phyloP scores from a whole-genome alignment of 2,329 filamentous ascomycete species.

The Seiridium cupressi region DNA sequence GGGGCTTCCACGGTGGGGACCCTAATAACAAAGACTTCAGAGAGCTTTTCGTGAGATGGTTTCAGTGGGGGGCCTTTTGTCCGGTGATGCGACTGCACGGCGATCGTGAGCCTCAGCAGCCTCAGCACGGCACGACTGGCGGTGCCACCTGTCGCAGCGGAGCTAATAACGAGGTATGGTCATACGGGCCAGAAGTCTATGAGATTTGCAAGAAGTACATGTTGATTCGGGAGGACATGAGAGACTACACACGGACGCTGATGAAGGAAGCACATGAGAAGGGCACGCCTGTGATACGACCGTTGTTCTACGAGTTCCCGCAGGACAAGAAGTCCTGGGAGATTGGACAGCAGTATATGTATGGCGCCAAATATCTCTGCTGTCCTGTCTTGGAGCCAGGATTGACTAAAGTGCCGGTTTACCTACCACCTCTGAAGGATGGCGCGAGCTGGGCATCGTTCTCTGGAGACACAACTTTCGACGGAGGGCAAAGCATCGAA shows the following conservation, averaged over 20 bases:
- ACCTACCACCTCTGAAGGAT: constrained; percentile 40
- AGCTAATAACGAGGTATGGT: constrained; percentile 64
- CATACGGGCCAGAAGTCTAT: constrained; percentile 60
- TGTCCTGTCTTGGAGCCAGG: constrained; percentile 54
- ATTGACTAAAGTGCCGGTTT: constrained; percentile 32
- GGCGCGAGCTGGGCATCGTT: constrained; percentile 18
- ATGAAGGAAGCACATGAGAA: constrained; percentile 60
- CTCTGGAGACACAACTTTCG: neutral
- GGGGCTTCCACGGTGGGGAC: constrained; percentile 66
- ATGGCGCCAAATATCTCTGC: constrained; percentile 56
- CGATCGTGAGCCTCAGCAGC: constrained; percentile 56
- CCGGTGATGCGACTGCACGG: constrained; percentile 68
- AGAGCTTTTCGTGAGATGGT: constrained; percentile 66
- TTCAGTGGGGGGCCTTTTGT: constrained; percentile 67
- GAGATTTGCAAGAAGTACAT: constrained; percentile 61
- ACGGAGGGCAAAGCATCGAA: constrained; percentile 13
- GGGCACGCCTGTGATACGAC: constrained; percentile 60
- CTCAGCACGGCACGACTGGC: constrained; percentile 30
- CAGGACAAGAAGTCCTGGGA: constrained; percentile 52
- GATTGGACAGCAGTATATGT: constrained; percentile 63
- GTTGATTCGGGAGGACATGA: constrained; percentile 53
- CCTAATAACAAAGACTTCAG: constrained; percentile 53
- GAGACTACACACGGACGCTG: constrained; percentile 54
- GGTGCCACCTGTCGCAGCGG: constrained; percentile 45
- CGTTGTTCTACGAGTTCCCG: constrained; percentile 65